A percentile compares a stretch with the other conserved stretches of the same genome.
Evolutionary conservation across 768 basidiomycete species (phyloP).

Genomic region (Agaricus sinodeliciosus): DNA sequence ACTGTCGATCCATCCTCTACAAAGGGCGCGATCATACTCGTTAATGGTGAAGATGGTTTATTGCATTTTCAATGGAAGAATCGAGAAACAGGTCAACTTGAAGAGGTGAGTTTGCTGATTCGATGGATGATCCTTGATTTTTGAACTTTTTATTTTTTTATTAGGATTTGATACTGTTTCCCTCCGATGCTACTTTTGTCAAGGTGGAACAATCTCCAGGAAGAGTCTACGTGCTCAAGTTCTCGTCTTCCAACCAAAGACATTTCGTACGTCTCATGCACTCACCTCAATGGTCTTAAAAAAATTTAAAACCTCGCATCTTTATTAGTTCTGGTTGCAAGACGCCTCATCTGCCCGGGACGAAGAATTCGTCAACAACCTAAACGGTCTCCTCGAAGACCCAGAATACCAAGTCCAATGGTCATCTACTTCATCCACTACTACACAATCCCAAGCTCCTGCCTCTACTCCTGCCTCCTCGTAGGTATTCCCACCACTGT

Average conservation of each 20-base stretch:
- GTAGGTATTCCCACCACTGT: conserved; percentile 18
- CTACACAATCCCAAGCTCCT: conserved; percentile 24
- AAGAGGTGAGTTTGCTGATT: conserved; percentile 43
- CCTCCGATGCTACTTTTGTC: conserved; percentile 75
- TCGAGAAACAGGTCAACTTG: conserved; percentile 48
- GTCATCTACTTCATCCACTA: conserved; percentile 43
- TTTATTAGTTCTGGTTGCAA: conserved; percentile 80
- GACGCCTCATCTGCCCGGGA: conserved; percentile 64
- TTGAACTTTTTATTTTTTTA: neutral
- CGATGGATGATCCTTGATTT: conserved; percentile 1
- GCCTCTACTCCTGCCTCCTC: conserved; percentile 26
- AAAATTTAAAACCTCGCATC: neutral
- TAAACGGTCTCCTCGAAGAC: conserved; percentile 66
- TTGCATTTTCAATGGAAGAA: conserved; percentile 81
- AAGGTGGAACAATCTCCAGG: conserved; percentile 65
- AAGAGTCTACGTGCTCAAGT: conserved; percentile 83
- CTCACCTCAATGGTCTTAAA: too few relatives aligned
- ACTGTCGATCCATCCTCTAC: conserved; percentile 58
- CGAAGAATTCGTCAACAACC: conserved; percentile 64
- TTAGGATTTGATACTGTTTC: conserved; percentile 85
- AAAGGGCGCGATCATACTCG: conserved; percentile 69
- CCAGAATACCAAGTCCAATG: conserved; percentile 57
- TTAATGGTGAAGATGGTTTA: conserved; percentile 67
- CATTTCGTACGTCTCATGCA: conserved; percentile 57
- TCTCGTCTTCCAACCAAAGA: conserved; percentile 82